These are phyloP conservation scores for Danielia oregonensis DNA, from an alignment of 805 yeast genomes.

Conservation along the genomic window DNA sequence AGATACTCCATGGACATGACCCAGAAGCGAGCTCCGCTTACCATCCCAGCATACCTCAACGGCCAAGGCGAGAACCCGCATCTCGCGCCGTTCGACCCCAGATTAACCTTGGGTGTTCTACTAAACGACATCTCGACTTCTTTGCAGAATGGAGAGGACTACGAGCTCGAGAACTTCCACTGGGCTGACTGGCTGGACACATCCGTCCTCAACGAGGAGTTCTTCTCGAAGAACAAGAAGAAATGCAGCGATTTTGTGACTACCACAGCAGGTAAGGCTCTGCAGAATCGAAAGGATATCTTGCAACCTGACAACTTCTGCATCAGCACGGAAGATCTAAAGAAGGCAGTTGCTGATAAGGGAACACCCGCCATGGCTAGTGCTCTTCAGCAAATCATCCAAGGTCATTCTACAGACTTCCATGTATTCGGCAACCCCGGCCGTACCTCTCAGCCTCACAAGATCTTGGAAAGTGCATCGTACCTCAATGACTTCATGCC, in stretches of 20 bases:
- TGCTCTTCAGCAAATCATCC: slow-evolving; percentile 12
- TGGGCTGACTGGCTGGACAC: slow-evolving; percentile 7
- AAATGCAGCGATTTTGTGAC: background rate
- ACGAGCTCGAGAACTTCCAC: slow-evolving; percentile 2
- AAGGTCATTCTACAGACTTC: too few relatives aligned
- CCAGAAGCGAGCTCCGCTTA: background rate
- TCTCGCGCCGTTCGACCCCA: slow-evolving; percentile 2
- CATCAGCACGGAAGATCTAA: background rate
- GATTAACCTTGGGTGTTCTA: slow-evolving; percentile 1
- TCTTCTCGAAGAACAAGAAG: background rate
- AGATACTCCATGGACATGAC: slow-evolving; percentile 1
- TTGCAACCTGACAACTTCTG: slow-evolving; percentile 17
- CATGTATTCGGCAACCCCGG: slow-evolving; percentile 35
- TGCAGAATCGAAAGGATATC: background rate
- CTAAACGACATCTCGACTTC: background rate
- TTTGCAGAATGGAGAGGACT: background rate
- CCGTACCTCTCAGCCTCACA: slow-evolving; percentile 24
- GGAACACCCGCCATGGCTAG: background rate
- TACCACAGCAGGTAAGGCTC: background rate
- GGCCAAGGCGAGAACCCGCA: slow-evolving; percentile 7
- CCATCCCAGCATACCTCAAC: slow-evolving; percentile 5
- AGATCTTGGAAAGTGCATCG: slow-evolving; percentile 33
- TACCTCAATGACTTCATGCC: slow-evolving; percentile 42
- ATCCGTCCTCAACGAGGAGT: background rate
- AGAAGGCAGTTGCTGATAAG: background rate